Percentiles rank a stretch among this genome's conserved stretches.
Conservation (phyloP, 148 eudicot genomes). For the Rhododendron vialii region DNA sequence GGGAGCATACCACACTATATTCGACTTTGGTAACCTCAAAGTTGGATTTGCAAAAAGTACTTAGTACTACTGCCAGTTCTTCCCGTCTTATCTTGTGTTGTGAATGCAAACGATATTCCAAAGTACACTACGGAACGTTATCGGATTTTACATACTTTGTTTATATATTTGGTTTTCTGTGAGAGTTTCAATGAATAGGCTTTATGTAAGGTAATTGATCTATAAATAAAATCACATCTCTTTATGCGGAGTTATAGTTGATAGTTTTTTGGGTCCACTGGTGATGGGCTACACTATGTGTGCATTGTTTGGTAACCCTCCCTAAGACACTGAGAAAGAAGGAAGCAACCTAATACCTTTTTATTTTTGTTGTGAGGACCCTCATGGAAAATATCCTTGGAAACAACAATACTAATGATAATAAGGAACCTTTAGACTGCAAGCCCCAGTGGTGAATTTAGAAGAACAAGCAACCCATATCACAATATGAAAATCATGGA, state of each 20-base stretch:
- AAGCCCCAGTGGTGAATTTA: neutral
- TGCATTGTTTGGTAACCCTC: neutral
- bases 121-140: no score
- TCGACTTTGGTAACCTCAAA: slow-evolving; percentile 37
- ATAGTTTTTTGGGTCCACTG: neutral
- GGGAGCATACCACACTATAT: slow-evolving; percentile 46
- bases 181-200: neutral
- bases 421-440: neutral
- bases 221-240: neutral
- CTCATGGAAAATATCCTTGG: neutral
- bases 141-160: neutral
- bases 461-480: neutral
- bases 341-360: neutral
- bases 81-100: neutral
- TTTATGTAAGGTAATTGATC: neutral
- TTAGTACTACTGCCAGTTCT: neutral
- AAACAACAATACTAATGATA: neutral
- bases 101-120: neutral
- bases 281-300: neutral
- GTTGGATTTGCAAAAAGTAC: slow-evolving; percentile 36
- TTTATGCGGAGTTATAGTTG: neutral
- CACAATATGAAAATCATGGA: neutral
- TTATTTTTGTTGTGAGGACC: neutral
- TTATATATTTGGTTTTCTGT: neutral
- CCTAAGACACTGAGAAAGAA: neutral